Percentiles rank a stretch among this genome's conserved stretches.
These are phyloP conservation scores for Clitocybe nebularis DNA, from an alignment of 1,284 basidiomycete genomes.

Conservation along the genomic window DNA sequence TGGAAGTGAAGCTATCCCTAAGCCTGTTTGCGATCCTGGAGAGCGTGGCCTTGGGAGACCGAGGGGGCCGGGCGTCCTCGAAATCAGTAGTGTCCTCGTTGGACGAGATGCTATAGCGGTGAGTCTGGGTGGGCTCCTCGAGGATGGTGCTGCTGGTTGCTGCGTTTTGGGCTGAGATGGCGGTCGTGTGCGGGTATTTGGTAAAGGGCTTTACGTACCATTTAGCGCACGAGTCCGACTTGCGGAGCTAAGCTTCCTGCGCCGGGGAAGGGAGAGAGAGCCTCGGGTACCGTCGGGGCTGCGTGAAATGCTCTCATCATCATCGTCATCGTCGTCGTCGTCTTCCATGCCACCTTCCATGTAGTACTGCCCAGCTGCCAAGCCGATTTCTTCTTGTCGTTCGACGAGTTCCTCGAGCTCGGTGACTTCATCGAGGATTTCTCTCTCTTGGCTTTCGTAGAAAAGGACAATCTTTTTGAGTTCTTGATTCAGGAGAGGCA, in stretches of 20 bases:
- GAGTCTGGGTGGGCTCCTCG: conserved; percentile 23
- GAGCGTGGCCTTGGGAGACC: conserved; percentile 34
- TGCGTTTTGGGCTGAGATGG: no score
- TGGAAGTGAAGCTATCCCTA: conserved; percentile 50
- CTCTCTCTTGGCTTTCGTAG: conserved; percentile 75
- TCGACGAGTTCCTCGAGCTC: conserved; percentile 66
- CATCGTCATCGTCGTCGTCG: conserved; percentile 70
- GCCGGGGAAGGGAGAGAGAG: conserved; percentile 7
- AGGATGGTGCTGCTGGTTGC: conserved; percentile 2
- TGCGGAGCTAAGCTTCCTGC: conserved; percentile 21
- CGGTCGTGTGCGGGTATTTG: no score
- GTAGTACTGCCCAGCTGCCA: conserved; percentile 44
- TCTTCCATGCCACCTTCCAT: conserved; percentile 59
- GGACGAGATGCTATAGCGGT: conserved; percentile 52
- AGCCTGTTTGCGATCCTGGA: conserved; percentile 45
- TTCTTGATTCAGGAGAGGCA: conserved; percentile 78
- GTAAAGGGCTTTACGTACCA: not conserved
- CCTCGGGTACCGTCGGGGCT: conserved; percentile 21
- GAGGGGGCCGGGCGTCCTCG: conserved; percentile 29
- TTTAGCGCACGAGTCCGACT: conserved; percentile 10
- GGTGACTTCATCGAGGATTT: conserved; percentile 61
- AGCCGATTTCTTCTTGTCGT: conserved; percentile 63
- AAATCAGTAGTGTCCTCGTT: conserved; percentile 44
- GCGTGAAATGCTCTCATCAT: conserved; percentile 40
- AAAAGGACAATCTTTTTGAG: conserved; percentile 81